Base-by-base conservation (phyloP, 2,329 filamentous ascomycete genomes). In the Xylaria sp. region DNA sequence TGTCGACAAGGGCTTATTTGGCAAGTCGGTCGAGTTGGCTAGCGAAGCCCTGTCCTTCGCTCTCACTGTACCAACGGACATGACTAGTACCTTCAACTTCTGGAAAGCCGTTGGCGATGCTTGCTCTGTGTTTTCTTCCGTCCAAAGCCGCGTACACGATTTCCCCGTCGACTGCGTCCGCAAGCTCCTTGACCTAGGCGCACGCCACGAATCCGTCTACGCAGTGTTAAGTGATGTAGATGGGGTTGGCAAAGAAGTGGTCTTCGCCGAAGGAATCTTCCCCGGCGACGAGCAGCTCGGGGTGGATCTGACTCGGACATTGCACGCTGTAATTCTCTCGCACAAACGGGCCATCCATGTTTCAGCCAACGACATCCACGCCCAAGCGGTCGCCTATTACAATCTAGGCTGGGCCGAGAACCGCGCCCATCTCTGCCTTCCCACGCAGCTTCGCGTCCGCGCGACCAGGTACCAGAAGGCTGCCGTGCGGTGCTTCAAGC, bases 351-450 rank as follows among this genome's bases (percentile, higher is more conserved):
- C 92, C 7, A 86, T 97, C 13, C 76, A 89, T 62, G 82, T 86
- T 38, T 88, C 88, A 16, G 76, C 85, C 1, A 78, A 86, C 54
- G 92, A 99, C 66, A 70, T 84, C 7, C 90, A 97, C 69, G 92
- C 93, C 2, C 92, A 95, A 72, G 91, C 94, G 1, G 90, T 97
- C n/a, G 91, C 92, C 0, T 94, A 93, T 81, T 99, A 96, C 73
- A 99, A 99, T 66, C 78, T 99, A 17, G 94, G 94, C 39, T 97
- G 92, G 90, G 90, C 91, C 1, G 94, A 99, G 70, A 86, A 94
- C 68, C 84, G 88, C 41, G 90, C 92, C 0, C 90, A 95, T 67
- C 76, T 79, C 9, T 90, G 85, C 66, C 76, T 91, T 18, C 81
- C 80, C 34, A 69, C 70, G 1, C 68, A 72, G 2, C 66, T 80